Base-by-base conservation (phyloP, 148 eudicot genomes). In the Diospyros kaki region DNA sequence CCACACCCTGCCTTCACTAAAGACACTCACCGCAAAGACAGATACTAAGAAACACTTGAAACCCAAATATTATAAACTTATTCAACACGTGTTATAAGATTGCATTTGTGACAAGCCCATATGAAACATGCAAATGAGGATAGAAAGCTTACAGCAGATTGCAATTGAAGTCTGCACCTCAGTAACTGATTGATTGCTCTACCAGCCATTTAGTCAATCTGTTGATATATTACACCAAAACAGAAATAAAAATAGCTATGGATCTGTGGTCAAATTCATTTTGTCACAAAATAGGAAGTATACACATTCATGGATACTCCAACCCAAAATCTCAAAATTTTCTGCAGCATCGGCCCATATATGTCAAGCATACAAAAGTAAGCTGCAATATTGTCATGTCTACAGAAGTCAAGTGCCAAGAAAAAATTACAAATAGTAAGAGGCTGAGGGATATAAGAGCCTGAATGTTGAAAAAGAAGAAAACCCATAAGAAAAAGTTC, bases 171-270 rank as follows among this genome's bases (percentile, higher is more conserved):
- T 39, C 82, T 84, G 80, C 78, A 80, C 82, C 76, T 84, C 73
- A 88, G 68, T 60, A 86, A 80, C 66, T 82, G 87, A 71, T 84
- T 82, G 75, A 88, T 79, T 46, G 82, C 76, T 81, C 86, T 88
- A 77, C 87, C 89, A 64, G 88, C 88, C 92, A 88, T 88, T 52
- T 73, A 80, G 72, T 39, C 64, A 67, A 72, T 56, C 77, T 71
- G 60, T 53, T 61, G 28, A 60, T 60, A n/a, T 43, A 18, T 64
- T 64, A 4, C 40, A 45, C 67, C 40, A 28, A 67, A 46, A 5
- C n/a, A 46, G 28, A 67, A 48, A 48, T 45, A 40, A 67, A 3
- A 46, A 40, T 54, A 17, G 48, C 44, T 44, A 45, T 8, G 69
- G 5, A 38, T 45, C 18, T 13, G 10, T 9, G 38, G 18, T 52